Evolutionary conservation across 192 early-diverging fungal genomes (phyloP).

Genomic region (Coemansia sp.): DNA sequence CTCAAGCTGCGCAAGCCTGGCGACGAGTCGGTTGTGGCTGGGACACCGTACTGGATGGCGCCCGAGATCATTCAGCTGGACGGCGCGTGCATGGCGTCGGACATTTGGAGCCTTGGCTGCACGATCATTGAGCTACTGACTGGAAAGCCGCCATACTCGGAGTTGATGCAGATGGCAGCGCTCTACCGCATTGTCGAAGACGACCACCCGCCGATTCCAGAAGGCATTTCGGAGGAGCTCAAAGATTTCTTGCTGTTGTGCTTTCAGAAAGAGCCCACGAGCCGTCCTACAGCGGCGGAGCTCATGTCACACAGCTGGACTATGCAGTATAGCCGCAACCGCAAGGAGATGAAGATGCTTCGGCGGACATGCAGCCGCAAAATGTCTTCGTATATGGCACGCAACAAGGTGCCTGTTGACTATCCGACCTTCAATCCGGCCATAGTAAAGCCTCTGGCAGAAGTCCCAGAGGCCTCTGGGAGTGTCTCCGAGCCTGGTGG

Average conservation of each 20-base stretch:
- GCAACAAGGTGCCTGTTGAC: conserved; percentile 8
- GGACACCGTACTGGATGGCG: conserved; percentile 88
- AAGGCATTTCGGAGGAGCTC: conserved; percentile 71
- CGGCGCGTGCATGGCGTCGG: conserved; percentile 83
- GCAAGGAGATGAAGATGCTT: conserved; percentile 53
- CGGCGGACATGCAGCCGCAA: conserved; percentile 53
- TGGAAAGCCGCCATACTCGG: conserved; percentile 88
- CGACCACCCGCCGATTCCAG: conserved; percentile 82
- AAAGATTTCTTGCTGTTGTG: conserved; percentile 78
- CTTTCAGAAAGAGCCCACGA: conserved; percentile 76
- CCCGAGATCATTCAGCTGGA: conserved; percentile 89
- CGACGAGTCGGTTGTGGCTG: conserved; percentile 73
- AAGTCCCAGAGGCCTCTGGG: neutral
- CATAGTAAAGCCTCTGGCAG: conserved; percentile 19
- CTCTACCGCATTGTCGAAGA: conserved; percentile 94
- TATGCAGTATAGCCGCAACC: conserved; percentile 36
- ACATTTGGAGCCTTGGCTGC: conserved; percentile 96
- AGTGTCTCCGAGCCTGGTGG: conserved; percentile 1
- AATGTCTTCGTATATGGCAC: conserved; percentile 49
- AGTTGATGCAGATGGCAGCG: conserved; percentile 82
- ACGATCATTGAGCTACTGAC: conserved; percentile 91
- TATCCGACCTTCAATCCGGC: conserved; percentile 42
- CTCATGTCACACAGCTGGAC: conserved; percentile 82
- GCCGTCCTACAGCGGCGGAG: conserved; percentile 68
- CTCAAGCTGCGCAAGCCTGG: conserved; percentile 66